Base-by-base conservation (phyloP, 2,329 filamentous ascomycete species). In the Pochonia chlamydosporia region DNA sequence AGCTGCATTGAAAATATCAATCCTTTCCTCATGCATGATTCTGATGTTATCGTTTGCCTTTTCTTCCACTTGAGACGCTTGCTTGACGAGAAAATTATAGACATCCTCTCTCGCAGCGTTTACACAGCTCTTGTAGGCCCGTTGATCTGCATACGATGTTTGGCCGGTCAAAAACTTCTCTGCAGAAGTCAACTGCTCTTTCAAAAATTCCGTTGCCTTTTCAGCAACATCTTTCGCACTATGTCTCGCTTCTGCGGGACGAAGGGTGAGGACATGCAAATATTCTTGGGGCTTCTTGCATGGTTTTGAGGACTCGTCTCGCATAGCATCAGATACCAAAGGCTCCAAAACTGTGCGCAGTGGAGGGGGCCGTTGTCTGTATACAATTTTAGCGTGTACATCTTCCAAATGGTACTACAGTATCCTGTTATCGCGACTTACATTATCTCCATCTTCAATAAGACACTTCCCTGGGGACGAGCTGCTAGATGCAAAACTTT, bases 1-100 rank as follows among this genome's bases (percentile, higher is more conserved):
- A 2, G 65, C 64, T 25, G 61, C 62, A 48, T 72, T 73, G 46
- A 70, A 66, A 1, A 74, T 53, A 26, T 69, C 68, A 8, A 71
- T 52, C 2, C 59, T 59, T 9, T 59, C 57, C 21, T 69, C 63
- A 21, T 68, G 62, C 23, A 49, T 46, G 18, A 53, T 52, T 21
- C 57, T 51, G n/a, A 53, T 44, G 42, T 47, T 39, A 52, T 62
- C 59, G 26, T 41, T 52, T 5, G 48, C 56, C 36, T 53, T 46
- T 5, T 59, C 50, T 44, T 62, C 52, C 7, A 61, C 55, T 31
- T 53, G 42, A 35, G 33, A 31, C 18, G 50, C 53, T 20, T 62
- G 40, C 10, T 51, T 50, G 13, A 52, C 52, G 5, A 68, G 48
- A 36, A 57, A 52, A 1, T 48, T 33, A 25, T 60, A 54, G 14